These are phyloP conservation scores for Leccinum pachyderme DNA, from an alignment of 1,284 basidiomycete genomes.

Conservation along the genomic window DNA sequence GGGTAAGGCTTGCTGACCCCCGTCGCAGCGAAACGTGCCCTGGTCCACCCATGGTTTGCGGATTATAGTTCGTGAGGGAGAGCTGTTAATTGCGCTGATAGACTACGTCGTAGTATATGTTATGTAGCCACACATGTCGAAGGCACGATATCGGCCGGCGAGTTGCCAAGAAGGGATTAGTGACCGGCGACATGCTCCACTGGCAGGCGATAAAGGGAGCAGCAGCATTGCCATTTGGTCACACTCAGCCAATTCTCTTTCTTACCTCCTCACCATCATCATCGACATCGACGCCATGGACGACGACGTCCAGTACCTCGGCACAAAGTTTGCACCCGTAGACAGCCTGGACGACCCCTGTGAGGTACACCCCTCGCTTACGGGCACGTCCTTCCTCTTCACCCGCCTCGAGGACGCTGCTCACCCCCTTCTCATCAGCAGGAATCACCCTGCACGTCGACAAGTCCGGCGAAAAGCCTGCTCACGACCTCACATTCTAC, in stretches of 20 bases:
- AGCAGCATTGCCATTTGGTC: constrained; percentile 32
- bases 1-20: constrained; percentile 9
- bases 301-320: constrained; percentile 36
- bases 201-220: constrained; percentile 26
- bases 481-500: constrained; percentile 30
- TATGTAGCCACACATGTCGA: constrained; percentile 1
- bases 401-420: constrained; percentile 5
- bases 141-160: constrained; percentile 13
- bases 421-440: constrained; percentile 16
- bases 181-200: constrained; percentile 17
- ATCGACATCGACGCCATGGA: constrained; percentile 22
- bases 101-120: constrained; percentile 24
- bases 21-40: constrained; percentile 75
- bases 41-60: constrained; percentile 80
- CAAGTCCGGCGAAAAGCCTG: constrained; percentile 29
- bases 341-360: constrained; percentile 17
- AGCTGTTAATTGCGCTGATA: constrained; percentile 12
- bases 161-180: constrained; percentile 26
- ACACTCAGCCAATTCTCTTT: constrained; percentile 21
- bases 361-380: constrained; percentile 11
- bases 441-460: constrained; percentile 31
- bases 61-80: constrained; percentile 41
- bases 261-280: constrained; percentile 9
- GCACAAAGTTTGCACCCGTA: constrained; percentile 25
- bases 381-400: constrained; percentile 24